A percentile compares a stretch with the other conserved stretches of the same genome.
phyloP scores from a whole-genome alignment of 2,329 filamentous ascomycete genomes.

The Monilinia vaccinii-corymbosi region DNA sequence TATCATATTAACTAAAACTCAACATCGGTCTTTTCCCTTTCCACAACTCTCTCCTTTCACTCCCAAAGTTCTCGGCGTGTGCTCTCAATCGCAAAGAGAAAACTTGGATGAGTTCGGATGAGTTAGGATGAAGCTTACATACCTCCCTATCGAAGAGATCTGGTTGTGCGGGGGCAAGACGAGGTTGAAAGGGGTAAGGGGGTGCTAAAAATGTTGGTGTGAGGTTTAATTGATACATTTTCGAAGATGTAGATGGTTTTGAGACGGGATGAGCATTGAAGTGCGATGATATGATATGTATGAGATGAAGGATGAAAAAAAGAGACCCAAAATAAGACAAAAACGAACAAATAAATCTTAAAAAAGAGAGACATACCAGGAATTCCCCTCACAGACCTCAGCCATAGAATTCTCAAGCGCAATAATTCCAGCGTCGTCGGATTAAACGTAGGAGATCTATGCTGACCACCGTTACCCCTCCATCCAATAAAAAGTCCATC shows the following conservation, averaged over 20 bases:
- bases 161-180: conserved; percentile 16
- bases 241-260: neutral
- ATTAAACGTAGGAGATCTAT: conserved; percentile 44
- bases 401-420: conserved; percentile 39
- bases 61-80: too few relatives aligned
- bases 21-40: neutral
- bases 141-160: conserved; percentile 23
- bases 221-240: conserved; percentile 16
- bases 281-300: too few relatives aligned
- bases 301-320: neutral
- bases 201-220: conserved; percentile 19
- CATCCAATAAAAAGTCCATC: conserved; percentile 13
- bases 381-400: conserved; percentile 46
- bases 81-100: neutral
- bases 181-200: conserved; percentile 14
- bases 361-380: conserved; percentile 25
- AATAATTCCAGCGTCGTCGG: conserved; percentile 44
- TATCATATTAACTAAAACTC: neutral
- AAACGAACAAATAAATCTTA: neutral
- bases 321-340: neutral
- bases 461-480: conserved; percentile 24
- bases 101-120: neutral
- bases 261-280: neutral
- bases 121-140: neutral
- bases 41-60: neutral